Evolutionary conservation across 1,284 basidiomycete genomes (phyloP), one percentile per base, ranked within the genome.

Genomic region (Ganoderma resinaceum): DNA sequence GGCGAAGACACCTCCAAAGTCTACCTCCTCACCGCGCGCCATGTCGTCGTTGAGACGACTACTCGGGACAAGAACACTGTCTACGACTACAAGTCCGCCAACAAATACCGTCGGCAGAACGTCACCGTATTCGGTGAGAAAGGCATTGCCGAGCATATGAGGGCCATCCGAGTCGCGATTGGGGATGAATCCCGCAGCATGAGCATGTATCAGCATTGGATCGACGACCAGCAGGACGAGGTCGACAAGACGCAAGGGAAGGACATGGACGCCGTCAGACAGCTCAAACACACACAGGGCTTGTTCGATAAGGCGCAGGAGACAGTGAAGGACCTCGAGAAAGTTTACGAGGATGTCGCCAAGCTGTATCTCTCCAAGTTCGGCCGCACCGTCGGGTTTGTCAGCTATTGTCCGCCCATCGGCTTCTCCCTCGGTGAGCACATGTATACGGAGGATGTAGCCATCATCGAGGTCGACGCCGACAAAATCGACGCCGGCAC

Each of bases 391-490:
- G 12, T 52, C 23, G 46, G 46, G 23, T 52, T 52, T 12, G 46
- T 52, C 23, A 52, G 23, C 46, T 14, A 52, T 12, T 73, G 78
- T 12, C 73, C 73, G 43, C 74, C 77, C 72, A 75, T 82, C 69
- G 42, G 57, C 61, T 11, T 76, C 68, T 40, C 52, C 66, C 31
- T 35, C 64, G 72, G 68, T 58, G 55, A 70, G 31, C 72, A 78
- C 3, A 43, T 72, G 0, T 81, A 72, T 62, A 80, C 77, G 20
- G 75, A 79, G n/a, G 78, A 82, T 62, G 80, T 71, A 68, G 82
- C 72, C 6, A 66, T 83, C 46, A 68, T 84, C 74, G 63, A 80
- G 71, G 70, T 82, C 26, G 68, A 79, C 72, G 59, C 75, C 46
- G 23, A 69, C 70, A 82, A 77, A 75, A 68, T 83, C 23, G 12